Evolutionary conservation across 345 rosid genomes (phyloP).

Genomic region (Boechera divaricarpa): DNA sequence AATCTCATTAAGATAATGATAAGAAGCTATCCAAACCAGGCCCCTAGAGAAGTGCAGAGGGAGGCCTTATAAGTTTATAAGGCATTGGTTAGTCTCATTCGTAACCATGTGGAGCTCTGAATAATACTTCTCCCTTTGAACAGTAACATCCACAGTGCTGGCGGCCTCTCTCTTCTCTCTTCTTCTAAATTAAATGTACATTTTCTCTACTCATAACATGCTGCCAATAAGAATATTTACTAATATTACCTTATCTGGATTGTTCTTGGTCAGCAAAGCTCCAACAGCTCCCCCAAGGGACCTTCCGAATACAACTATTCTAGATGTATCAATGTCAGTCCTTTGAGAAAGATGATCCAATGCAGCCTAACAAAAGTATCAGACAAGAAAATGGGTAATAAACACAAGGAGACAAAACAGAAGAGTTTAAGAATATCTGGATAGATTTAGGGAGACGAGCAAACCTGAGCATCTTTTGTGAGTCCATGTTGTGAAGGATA

Average conservation of each 20-base stretch:
- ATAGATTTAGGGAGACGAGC: constrained; percentile 26
- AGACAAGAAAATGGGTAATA: constrained; percentile 25
- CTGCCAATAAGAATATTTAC: background rate
- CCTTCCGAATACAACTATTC: constrained; percentile 94
- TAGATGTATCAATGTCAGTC: constrained; percentile 88
- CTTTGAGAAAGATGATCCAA: constrained; percentile 90
- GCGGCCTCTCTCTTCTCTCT: background rate
- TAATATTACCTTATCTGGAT: constrained; percentile 80
- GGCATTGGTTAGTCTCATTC: background rate
- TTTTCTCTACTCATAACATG: background rate
- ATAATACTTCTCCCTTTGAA: background rate
- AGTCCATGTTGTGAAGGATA: constrained; percentile 96
- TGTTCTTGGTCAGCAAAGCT: constrained; percentile 81
- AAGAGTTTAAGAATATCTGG: constrained; percentile 23
- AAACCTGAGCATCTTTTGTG: constrained; percentile 89
- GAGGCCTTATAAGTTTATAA: background rate
- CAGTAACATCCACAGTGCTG: background rate
- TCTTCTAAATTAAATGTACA: background rate
- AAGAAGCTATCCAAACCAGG: background rate
- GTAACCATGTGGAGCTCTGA: background rate
- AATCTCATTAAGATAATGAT: background rate
- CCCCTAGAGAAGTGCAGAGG: background rate
- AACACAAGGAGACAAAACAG: background rate
- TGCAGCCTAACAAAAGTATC: constrained; percentile 71
- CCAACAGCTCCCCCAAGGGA: constrained; percentile 99